A percentile compares a stretch with the other conserved stretches of the same genome.
Conservation (phyloP, 2,329 filamentous ascomycete species). For the Fusarium haematococcum region DNA sequence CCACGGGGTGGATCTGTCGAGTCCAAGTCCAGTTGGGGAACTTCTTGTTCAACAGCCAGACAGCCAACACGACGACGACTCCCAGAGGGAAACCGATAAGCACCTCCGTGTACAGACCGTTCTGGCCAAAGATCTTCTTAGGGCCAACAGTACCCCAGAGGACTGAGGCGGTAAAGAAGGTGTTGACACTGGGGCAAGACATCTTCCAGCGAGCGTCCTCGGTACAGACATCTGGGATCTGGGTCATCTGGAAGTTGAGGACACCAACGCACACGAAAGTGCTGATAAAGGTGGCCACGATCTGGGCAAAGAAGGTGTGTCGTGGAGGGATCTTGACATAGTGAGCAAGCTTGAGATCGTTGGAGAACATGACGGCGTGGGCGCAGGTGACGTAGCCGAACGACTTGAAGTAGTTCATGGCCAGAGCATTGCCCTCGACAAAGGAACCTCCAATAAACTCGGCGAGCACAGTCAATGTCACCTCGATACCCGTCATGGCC, state of each 20-base stretch:
- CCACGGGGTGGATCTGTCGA: slow-evolving; percentile 57
- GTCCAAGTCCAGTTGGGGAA: slow-evolving; percentile 48
- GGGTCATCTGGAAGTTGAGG: slow-evolving; percentile 54
- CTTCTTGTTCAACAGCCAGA: slow-evolving; percentile 51
- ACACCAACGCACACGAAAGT: slow-evolving; percentile 50
- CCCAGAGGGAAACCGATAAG: slow-evolving; percentile 57
- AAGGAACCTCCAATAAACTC: slow-evolving; percentile 60
- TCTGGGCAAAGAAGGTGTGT: slow-evolving; percentile 51
- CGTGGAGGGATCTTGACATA: slow-evolving; percentile 60
- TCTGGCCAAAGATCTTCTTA: slow-evolving; percentile 50
- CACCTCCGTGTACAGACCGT: slow-evolving; percentile 51
- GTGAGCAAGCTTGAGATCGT: slow-evolving; percentile 52
- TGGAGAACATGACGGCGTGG: slow-evolving; percentile 52
- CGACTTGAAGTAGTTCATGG: slow-evolving; percentile 61
- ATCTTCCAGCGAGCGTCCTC: slow-evolving; percentile 54
- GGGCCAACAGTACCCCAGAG: slow-evolving; percentile 57
- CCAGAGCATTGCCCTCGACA: slow-evolving; percentile 57
- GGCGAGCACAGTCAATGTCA: slow-evolving; percentile 58
- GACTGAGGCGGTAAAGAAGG: slow-evolving; percentile 55
- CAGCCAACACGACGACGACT: slow-evolving; percentile 48
- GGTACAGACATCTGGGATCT: slow-evolving; percentile 63
- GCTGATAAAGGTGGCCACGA: slow-evolving; percentile 50
- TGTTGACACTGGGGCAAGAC: slow-evolving; percentile 54
- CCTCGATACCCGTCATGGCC: slow-evolving; percentile 56
- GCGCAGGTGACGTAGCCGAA: slow-evolving; percentile 52